Evolutionary conservation across 148 eudicot genomes (phyloP).

Genomic region (Cornus florida): DNA sequence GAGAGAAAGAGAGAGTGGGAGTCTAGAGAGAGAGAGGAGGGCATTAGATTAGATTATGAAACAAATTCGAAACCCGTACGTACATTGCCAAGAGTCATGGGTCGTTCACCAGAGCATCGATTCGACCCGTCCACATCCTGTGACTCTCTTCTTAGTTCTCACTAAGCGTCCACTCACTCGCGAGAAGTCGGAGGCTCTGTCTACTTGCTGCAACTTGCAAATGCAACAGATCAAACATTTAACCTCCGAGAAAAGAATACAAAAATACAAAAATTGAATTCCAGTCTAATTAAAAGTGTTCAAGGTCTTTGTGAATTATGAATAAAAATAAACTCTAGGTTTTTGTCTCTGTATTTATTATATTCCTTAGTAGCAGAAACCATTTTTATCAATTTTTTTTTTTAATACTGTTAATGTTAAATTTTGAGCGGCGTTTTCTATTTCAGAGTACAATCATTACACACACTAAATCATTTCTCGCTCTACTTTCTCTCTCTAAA

Average conservation of each 20-base stretch:
- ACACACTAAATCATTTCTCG: constrained; percentile 2
- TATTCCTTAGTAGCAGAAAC: too few relatives aligned
- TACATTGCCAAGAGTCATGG: neutral
- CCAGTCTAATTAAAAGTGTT: too few relatives aligned
- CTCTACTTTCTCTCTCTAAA: neutral
- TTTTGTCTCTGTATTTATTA: too few relatives aligned
- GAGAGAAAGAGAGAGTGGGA: neutral
- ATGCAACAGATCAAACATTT: neutral
- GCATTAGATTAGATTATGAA: neutral
- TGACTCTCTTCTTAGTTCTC: too few relatives aligned
- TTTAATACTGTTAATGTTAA: neutral
- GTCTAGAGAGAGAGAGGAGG: too few relatives aligned
- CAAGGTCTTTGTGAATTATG: too few relatives aligned
- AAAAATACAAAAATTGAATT: neutral
- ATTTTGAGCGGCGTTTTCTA: constrained; percentile 12
- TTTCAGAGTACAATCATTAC: constrained; percentile 12
- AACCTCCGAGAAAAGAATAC: neutral
- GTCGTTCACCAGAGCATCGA: neutral
- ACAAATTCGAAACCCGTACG: neutral
- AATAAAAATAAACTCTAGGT: too few relatives aligned
- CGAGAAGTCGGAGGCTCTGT: constrained; percentile 13
- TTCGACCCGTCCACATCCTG: neutral
- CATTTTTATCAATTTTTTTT: too few relatives aligned
- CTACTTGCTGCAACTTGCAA: neutral
- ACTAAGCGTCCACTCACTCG: neutral